Evolutionary conservation across 2,329 filamentous ascomycete genomes (phyloP).

Genomic region (Beauveria medogensis): DNA sequence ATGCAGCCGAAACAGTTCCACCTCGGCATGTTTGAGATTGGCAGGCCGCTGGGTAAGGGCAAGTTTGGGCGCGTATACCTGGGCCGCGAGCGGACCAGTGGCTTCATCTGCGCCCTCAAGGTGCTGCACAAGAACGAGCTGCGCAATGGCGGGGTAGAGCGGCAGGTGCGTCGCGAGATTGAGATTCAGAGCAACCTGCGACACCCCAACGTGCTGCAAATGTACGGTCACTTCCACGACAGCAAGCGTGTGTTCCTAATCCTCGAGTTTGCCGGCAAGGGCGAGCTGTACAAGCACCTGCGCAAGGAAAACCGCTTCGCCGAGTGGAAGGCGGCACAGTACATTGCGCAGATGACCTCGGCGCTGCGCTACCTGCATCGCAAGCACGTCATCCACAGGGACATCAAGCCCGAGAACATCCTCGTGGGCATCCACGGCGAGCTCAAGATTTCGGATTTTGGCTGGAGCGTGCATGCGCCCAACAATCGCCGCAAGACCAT

Average conservation of each 20-base stretch:
- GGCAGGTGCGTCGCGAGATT: constrained; percentile 79
- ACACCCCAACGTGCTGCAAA: constrained; percentile 75
- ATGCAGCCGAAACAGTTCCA: constrained; percentile 60
- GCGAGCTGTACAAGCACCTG: constrained; percentile 82
- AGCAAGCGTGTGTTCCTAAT: constrained; percentile 82
- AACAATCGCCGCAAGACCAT: constrained; percentile 91
- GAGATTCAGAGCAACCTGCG: constrained; percentile 84
- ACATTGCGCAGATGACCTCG: constrained; percentile 84
- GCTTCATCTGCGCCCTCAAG: constrained; percentile 81
- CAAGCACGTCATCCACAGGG: constrained; percentile 94
- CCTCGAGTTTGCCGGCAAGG: constrained; percentile 77
- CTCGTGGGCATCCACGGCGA: constrained; percentile 93
- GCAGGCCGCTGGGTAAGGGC: constrained; percentile 75
- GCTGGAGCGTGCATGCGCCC: constrained; percentile 95
- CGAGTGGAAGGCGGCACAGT: constrained; percentile 80
- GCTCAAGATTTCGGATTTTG: constrained; percentile 97
- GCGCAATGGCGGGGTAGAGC: constrained; percentile 70
- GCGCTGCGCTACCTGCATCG: constrained; percentile 86
- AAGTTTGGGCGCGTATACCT: constrained; percentile 85
- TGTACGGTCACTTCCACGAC: constrained; percentile 86
- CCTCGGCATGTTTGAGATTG: constrained; percentile 90
- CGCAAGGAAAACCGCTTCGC: constrained; percentile 71
- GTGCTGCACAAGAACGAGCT: constrained; percentile 79
- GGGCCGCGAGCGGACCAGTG: constrained; percentile 67
- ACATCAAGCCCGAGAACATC: constrained; percentile 98